These are phyloP conservation scores for Endoconidiophora laricicola DNA, from an alignment of 2,329 filamentous ascomycete genomes.

Conservation along the genomic window DNA sequence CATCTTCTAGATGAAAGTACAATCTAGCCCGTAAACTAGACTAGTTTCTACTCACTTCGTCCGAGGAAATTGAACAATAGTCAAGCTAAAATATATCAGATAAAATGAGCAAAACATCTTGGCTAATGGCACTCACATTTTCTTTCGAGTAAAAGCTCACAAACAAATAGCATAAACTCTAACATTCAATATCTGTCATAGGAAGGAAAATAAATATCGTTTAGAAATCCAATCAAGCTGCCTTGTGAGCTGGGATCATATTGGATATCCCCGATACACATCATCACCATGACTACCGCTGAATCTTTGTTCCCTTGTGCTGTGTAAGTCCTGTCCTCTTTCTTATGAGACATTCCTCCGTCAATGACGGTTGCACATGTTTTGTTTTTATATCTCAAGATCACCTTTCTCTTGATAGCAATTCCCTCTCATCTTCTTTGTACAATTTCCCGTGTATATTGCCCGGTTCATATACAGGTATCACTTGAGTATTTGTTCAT, in stretches of 20 bases:
- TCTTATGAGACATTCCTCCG: conserved; percentile 9
- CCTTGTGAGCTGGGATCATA: conserved; percentile 1
- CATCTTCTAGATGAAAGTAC: no score
- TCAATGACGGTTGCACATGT: not conserved
- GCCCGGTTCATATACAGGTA: not conserved
- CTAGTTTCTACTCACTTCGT: no score
- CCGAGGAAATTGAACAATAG: no score
- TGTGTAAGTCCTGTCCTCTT: conserved; percentile 32
- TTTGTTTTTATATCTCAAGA: not conserved
- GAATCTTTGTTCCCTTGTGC: conserved; percentile 44
- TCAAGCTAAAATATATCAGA: no score
- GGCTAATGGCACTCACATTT: no score
- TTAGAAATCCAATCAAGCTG: not conserved
- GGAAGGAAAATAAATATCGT: no score
- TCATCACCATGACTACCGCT: conserved; percentile 23
- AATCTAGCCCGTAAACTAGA: no score
- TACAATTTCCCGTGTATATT: not conserved
- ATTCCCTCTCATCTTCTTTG: conserved; percentile 6
- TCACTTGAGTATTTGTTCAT: not conserved
- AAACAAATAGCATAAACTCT: no score
- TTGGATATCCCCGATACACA: conserved; percentile 9
- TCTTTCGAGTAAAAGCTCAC: no score
- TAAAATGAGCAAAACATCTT: no score
- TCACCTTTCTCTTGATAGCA: conserved; percentile 11
- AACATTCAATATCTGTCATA: no score